phyloP scores from a whole-genome alignment of 179 eudicot genomes.

The Silene coronaria region DNA sequence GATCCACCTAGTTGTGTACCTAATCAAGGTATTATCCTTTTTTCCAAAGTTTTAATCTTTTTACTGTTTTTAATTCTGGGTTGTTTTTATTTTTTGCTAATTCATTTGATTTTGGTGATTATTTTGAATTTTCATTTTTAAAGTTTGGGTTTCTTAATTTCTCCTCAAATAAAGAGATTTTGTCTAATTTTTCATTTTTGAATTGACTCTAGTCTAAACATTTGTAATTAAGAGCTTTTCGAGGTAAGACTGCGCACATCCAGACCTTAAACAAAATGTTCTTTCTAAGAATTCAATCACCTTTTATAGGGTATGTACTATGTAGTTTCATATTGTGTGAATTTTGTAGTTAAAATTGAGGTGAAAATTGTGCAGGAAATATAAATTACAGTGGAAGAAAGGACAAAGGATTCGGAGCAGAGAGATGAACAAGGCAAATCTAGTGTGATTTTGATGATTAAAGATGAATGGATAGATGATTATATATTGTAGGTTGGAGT shows the following conservation, averaged over 20 bases:
- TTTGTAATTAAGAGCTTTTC: too few relatives aligned
- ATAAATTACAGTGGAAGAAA: slow-evolving; percentile 21
- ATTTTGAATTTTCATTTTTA: not conserved
- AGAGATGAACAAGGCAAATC: slow-evolving; percentile 27
- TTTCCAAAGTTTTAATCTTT: not conserved
- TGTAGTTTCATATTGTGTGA: too few relatives aligned
- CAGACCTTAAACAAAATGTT: too few relatives aligned
- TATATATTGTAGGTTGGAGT: slow-evolving; percentile 11
- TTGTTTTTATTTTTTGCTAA: not conserved
- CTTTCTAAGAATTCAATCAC: too few relatives aligned
- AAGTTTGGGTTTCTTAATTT: too few relatives aligned
- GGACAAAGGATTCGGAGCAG: slow-evolving; percentile 37
- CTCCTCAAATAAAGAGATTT: too few relatives aligned
- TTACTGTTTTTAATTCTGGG: not conserved
- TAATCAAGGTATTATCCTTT: slow-evolving; percentile 20
- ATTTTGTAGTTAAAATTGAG: not conserved
- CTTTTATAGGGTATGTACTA: too few relatives aligned
- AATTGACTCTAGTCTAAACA: too few relatives aligned
- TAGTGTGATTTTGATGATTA: slow-evolving; percentile 15
- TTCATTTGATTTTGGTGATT: not conserved
- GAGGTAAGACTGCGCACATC: too few relatives aligned
- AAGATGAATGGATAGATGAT: not conserved
- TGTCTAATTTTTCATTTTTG: too few relatives aligned
- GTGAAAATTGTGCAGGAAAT: not conserved
- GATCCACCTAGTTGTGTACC: slow-evolving; percentile 67